Evolutionary conservation across 2,329 filamentous ascomycete genomes (phyloP).

Genomic region (Coniochaeta ligniaria): DNA sequence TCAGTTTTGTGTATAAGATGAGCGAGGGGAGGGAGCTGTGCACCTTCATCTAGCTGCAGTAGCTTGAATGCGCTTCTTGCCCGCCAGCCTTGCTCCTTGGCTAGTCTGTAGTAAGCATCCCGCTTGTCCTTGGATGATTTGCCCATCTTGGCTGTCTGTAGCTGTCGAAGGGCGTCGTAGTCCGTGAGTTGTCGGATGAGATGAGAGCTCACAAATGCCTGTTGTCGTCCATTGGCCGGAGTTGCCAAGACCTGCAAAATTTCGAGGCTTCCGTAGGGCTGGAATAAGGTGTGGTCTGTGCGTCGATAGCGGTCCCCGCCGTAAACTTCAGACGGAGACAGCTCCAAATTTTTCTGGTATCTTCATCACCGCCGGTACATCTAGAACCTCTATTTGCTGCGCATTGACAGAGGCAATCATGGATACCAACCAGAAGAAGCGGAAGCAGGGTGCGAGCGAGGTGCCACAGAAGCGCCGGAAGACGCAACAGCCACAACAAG

Average conservation of each 20-base stretch:
- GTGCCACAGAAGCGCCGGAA: slow-evolving; percentile 18
- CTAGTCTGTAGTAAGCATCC: slow-evolving; percentile 94
- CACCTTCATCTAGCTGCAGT: slow-evolving; percentile 81
- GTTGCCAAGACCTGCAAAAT: not conserved
- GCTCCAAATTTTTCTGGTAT: not conserved
- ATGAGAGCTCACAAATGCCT: not conserved
- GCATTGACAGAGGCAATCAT: slow-evolving; percentile 3
- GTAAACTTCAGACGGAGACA: not conserved
- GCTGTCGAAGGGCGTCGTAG: not conserved
- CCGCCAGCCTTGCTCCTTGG: slow-evolving; percentile 98
- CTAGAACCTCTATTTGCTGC: not conserved
- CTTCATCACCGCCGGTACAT: not conserved
- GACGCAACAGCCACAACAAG: slow-evolving; percentile 8
- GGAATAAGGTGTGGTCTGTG: slow-evolving; percentile 24
- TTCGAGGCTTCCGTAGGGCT: slow-evolving; percentile 14
- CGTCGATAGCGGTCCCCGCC: slow-evolving; percentile 1
- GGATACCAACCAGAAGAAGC: slow-evolving; percentile 15
- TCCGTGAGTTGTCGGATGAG: not conserved
- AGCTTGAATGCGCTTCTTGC: slow-evolving; percentile 95
- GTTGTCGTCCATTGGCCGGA: not conserved
- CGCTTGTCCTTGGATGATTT: slow-evolving; percentile 99
- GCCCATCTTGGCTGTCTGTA: slow-evolving; percentile 53
- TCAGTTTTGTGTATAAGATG: slow-evolving; percentile 3
- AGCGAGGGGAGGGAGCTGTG: not conserved
- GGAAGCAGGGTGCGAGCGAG: slow-evolving; percentile 12